These are phyloP conservation scores for Chytriomyces confervae DNA, from an alignment of 192 early-diverging fungal species.

Conservation along the genomic window DNA sequence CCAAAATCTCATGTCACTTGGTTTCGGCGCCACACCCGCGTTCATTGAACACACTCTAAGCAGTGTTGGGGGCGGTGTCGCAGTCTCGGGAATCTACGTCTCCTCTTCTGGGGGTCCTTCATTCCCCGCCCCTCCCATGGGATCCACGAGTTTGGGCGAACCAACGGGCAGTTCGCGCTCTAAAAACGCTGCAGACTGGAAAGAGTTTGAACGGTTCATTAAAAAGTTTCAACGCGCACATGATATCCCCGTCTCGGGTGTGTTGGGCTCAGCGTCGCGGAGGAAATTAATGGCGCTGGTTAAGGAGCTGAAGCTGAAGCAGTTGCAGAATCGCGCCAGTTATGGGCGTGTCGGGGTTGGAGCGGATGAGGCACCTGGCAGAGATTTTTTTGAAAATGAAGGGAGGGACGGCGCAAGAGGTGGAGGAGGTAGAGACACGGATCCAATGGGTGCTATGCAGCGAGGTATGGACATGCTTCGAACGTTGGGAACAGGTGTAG, in stretches of 20 bases:
- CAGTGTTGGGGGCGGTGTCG: too few relatives aligned
- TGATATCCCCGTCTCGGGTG: not conserved
- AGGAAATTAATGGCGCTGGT: not conserved
- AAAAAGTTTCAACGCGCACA: conserved; percentile 4
- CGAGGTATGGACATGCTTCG: not conserved
- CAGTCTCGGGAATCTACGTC: not conserved
- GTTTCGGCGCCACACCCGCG: not conserved
- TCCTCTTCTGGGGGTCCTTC: not conserved
- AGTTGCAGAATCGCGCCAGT: not conserved
- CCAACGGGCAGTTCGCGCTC: not conserved
- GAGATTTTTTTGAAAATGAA: not conserved
- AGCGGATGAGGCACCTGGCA: not conserved
- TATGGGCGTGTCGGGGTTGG: not conserved
- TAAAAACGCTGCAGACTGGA: conserved; percentile 1
- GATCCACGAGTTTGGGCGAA: not conserved
- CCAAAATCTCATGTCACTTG: conserved; percentile 5
- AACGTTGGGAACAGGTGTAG: not conserved
- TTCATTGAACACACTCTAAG: too few relatives aligned
- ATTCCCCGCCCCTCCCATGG: not conserved
- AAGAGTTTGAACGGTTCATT: conserved; percentile 7
- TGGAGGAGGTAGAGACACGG: not conserved
- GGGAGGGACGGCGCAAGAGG: not conserved
- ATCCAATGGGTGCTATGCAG: not conserved
- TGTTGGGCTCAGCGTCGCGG: not conserved
- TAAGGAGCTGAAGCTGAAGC: not conserved